A percentile compares a stretch with the other conserved stretches of the same genome.
phyloP scores from a whole-genome alignment of 768 basidiomycete genomes.

The Lactarius deliciosus region DNA sequence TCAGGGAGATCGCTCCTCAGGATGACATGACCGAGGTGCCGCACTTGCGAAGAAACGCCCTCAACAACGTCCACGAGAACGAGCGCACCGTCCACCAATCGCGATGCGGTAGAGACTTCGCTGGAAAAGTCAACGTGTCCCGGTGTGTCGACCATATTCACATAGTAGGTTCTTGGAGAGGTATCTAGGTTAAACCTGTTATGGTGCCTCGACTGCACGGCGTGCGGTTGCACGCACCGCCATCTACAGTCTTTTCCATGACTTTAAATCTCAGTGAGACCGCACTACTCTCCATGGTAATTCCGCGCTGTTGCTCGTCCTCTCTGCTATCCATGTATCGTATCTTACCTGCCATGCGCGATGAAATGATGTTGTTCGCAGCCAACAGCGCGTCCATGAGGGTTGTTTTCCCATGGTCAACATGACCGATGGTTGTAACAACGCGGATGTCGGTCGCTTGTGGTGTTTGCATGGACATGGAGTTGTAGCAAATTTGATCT shows the following conservation, averaged over 20 bases:
- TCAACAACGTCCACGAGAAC: constrained; percentile 96
- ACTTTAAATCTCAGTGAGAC: constrained; percentile 88
- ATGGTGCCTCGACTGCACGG: constrained; percentile 28
- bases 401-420: constrained; percentile 96
- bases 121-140: constrained; percentile 99
- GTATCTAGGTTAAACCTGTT: constrained; percentile 49
- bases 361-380: constrained; percentile 96
- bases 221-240: constrained; percentile 48
- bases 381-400: constrained; percentile 94
- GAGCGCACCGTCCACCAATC: constrained; percentile 92
- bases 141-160: constrained; percentile 98
- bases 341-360: constrained; percentile 93
- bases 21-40: constrained; percentile 30
- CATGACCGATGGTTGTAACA: constrained; percentile 85
- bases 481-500: neutral
- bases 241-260: constrained; percentile 51
- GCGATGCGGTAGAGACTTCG: constrained; percentile 92
- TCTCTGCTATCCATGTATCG: constrained; percentile 93
- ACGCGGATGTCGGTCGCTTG: constrained; percentile 59
- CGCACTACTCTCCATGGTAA: constrained; percentile 98
- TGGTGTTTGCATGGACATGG: constrained; percentile 22
- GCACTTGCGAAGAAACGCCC: constrained; percentile 95
- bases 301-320: constrained; percentile 96
- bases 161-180: constrained; percentile 67
- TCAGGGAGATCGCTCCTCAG: neutral